Percentiles rank a stretch among this genome's conserved stretches.
Conservation (phyloP, 2,329 filamentous ascomycete species). For the Fonsecaea nubica region DNA sequence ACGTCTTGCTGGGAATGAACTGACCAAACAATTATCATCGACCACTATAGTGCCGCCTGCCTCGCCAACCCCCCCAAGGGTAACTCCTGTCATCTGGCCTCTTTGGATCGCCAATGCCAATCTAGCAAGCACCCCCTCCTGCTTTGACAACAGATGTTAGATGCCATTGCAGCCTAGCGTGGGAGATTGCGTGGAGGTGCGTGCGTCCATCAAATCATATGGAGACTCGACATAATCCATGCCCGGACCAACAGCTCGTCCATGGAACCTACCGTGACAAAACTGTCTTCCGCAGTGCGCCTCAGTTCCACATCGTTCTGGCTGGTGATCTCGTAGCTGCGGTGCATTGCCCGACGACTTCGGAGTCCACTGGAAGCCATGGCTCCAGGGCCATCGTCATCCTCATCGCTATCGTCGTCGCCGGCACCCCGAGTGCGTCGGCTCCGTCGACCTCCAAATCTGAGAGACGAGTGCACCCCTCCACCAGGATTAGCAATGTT, state of each 20-base stretch:
- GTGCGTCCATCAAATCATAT: conserved; percentile 32
- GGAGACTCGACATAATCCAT: conserved; percentile 37
- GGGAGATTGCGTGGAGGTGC: not conserved
- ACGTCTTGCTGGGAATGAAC: not conserved
- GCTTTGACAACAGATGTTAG: conserved; percentile 29
- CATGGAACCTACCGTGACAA: conserved; percentile 58
- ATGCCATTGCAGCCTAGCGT: conserved; percentile 31
- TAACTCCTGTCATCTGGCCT: conserved; percentile 45
- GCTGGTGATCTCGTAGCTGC: conserved; percentile 66
- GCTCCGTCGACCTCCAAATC: conserved; percentile 40
- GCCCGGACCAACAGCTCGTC: conserved; percentile 39
- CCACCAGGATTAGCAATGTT: conserved; percentile 61
- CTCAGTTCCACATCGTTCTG: conserved; percentile 67
- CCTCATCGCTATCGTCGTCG: conserved; percentile 29
- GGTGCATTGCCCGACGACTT: conserved; percentile 65
- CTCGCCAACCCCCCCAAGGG: too few species aligned
- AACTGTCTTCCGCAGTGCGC: conserved; percentile 64
- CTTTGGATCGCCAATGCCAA: conserved; percentile 52
- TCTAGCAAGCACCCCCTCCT: conserved; percentile 57
- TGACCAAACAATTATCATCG: conserved; percentile 55
- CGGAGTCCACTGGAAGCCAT: conserved; percentile 51
- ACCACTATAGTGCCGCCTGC: conserved; percentile 48
- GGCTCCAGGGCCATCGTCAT: conserved; percentile 10
- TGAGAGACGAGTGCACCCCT: conserved; percentile 46
- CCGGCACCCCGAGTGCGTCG: conserved; percentile 24